Conservation (phyloP, 225 moss, liverwort and hornwort genomes). For the Antitrichia curtipendula region DNA sequence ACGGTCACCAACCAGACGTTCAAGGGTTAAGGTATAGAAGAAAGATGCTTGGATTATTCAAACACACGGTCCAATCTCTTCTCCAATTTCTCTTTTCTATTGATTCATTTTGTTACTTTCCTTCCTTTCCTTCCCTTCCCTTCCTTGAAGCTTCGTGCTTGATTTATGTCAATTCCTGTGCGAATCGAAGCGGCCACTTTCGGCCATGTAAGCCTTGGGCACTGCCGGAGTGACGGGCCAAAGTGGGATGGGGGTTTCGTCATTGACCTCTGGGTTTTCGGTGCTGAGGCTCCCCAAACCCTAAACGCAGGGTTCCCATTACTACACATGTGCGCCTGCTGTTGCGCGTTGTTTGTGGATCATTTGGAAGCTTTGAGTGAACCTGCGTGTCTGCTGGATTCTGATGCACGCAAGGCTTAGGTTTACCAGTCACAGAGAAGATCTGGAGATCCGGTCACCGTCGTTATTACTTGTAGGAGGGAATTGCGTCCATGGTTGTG, state of each 20-base stretch:
- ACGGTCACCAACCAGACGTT: too few relatives aligned
- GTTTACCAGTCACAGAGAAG: background rate
- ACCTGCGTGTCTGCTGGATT: background rate
- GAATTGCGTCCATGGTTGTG: background rate
- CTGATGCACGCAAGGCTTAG: background rate
- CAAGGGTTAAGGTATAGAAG: too few relatives aligned
- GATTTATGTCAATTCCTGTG: background rate
- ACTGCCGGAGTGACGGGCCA: background rate
- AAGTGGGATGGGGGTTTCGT: background rate
- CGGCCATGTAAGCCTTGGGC: background rate
- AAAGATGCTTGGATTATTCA: fast-evolving
- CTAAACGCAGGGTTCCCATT: background rate
- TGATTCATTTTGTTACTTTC: background rate
- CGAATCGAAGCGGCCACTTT: background rate
- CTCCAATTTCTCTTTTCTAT: background rate
- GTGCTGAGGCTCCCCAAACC: background rate
- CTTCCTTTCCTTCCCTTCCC: background rate
- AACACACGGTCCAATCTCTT: too few relatives aligned
- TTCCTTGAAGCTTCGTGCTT: background rate
- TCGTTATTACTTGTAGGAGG: background rate
- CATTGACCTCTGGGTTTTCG: background rate
- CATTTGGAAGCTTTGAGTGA: background rate
- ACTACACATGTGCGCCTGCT: background rate
- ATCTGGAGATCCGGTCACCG: background rate
- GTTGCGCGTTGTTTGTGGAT: background rate